phyloP scores from a whole-genome alignment of 208 protist species.

The Acanthamoeba culbertsoni region DNA sequence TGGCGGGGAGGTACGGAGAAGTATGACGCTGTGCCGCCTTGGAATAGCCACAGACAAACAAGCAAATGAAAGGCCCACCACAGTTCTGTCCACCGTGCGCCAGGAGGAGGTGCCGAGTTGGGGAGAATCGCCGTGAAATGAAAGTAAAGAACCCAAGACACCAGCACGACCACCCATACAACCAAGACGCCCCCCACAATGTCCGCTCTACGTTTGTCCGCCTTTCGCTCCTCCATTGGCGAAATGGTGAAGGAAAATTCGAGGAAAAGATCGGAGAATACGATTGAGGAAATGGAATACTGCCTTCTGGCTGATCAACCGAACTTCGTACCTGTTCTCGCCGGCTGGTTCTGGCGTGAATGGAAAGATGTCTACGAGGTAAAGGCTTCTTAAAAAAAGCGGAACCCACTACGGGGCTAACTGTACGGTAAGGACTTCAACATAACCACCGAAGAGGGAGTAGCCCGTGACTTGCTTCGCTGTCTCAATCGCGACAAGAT shows the following conservation, averaged over 20 bases:
- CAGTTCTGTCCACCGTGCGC: background rate
- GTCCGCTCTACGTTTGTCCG: background rate
- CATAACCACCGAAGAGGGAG: background rate
- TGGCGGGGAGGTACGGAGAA: background rate
- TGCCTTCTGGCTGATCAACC: background rate
- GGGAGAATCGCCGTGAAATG: background rate
- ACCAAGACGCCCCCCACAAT: background rate
- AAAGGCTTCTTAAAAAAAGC: no score
- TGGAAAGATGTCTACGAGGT: background rate
- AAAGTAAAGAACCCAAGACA: background rate
- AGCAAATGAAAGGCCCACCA: background rate
- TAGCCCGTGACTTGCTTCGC: background rate
- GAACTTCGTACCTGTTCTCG: background rate
- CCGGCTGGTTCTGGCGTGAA: background rate
- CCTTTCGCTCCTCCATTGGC: background rate
- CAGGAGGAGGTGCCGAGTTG: background rate
- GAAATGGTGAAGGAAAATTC: no score
- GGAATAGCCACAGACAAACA: background rate
- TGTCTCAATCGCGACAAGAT: background rate
- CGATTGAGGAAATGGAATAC: no score
- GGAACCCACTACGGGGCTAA: no score
- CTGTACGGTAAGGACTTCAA: background rate
- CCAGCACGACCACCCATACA: background rate
- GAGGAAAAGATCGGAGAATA: no score
- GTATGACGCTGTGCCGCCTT: background rate